Base-by-base conservation (phyloP, 2,329 filamentous ascomycete genomes). In the Ceratocystis colombiana region DNA sequence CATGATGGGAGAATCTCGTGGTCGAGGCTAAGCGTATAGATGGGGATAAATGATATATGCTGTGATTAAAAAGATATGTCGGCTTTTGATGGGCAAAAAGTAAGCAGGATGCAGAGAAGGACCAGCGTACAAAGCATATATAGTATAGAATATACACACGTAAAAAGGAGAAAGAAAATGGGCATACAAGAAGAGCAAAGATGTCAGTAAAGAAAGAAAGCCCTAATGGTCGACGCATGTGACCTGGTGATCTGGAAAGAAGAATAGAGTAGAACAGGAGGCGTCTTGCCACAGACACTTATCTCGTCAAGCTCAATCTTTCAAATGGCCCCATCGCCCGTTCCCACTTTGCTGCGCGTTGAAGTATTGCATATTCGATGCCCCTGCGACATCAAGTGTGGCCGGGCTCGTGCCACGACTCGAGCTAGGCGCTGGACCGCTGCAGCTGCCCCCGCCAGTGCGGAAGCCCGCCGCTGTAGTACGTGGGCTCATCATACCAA, bases 381-480 rank as follows among this genome's bases (percentile, higher is more conserved):
- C 71, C 44, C 69, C 68, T 10, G 68, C 69, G 33, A 68, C 70
- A 33, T 75, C 76, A 45, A 72, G 71, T 1, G 73, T 71, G 37
- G 77, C 76, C 20, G 81, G 81, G 70, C 81, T 83, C 45, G 79
- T 80, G 20, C 79, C 81, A 33, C 81, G 76, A 68, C 80, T 82
- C 59, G 77, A 75, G 15, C 74, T 73, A 30, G 73, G 73, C 4
- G 45, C 46, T 30, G 41, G 46, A 33, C 46, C 59, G 48, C 67
- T 44, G 64, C 62, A 65, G 44, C 69, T 71, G 15, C 37, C 37
- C 12, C 37, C 37, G 12, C 37, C 37, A 41, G 37, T 41, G 37
- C 37, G 37, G 37, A 41, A 41, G 37, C 37, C 37, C 12, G 37
- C 37, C 37, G 37, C 37, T 12, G 71, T 71, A 50, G 73, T 75